Conservation (phyloP, 495 filamentous ascomycete species). For the Talaromyces wortmannii region DNA sequence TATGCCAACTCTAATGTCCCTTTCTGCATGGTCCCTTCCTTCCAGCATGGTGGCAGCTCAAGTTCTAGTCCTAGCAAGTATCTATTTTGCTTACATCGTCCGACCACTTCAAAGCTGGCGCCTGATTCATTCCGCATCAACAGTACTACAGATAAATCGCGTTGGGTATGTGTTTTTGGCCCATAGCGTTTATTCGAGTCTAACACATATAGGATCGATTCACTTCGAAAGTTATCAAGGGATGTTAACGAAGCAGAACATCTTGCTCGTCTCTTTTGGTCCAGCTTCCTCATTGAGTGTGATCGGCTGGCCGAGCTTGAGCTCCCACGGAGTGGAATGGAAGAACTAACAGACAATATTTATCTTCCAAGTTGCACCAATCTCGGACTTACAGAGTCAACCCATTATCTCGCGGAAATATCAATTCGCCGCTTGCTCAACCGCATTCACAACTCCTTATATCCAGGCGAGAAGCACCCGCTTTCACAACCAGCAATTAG, state of each 20-base stretch:
- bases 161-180: conserved; percentile 12
- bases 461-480: conserved; percentile 17
- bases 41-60: conserved; percentile 19
- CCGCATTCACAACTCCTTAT: conserved; percentile 28
- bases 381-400: conserved; percentile 21
- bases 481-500: conserved; percentile 8
- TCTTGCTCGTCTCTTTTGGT: conserved; percentile 24
- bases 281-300: conserved; percentile 29
- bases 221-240: not conserved
- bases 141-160: conserved; percentile 16
- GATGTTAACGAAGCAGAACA: conserved; percentile 15
- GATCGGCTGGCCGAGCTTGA: conserved; percentile 27
- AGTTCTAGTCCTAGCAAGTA: conserved; percentile 23
- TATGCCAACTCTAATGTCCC: conserved; percentile 20
- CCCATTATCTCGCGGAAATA: conserved; percentile 27
- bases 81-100: conserved; percentile 27
- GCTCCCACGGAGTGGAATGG: conserved; percentile 22
- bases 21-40: conserved; percentile 22
- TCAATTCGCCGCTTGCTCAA: conserved; percentile 27
- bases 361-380: conserved; percentile 22
- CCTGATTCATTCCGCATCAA: conserved; percentile 22
- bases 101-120: conserved; percentile 27
- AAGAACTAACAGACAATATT: conserved; percentile 23
- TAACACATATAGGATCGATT: not conserved
- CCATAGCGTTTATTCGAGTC: not conserved